phyloP scores from a whole-genome alignment of 2,329 filamentous ascomycete species.

The Eutypella sp. region DNA sequence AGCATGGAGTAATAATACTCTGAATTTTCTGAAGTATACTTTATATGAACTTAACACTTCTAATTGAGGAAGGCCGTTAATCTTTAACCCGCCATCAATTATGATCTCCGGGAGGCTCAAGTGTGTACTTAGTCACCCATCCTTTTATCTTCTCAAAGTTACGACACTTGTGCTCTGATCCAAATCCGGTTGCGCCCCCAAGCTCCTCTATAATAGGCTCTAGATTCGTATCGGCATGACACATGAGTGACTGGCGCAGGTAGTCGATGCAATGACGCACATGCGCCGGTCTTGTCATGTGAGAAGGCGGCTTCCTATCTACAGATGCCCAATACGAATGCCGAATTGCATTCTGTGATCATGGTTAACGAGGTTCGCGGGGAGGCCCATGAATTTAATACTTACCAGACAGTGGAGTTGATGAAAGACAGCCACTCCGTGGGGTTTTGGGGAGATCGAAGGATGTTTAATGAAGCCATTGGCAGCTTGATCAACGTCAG shows the following conservation, averaged over 20 bases:
- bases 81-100: too few relatives aligned
- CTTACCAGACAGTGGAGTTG: not conserved
- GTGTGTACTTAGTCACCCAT: not conserved
- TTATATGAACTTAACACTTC: too few relatives aligned
- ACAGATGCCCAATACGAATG: not conserved
- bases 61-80: too few relatives aligned
- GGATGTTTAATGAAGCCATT: not conserved
- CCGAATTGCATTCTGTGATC: not conserved
- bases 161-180: not conserved
- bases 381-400: not conserved
- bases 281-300: not conserved
- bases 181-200: not conserved
- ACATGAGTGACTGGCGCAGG: not conserved
- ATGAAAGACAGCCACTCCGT: not conserved
- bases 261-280: not conserved
- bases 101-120: too few relatives aligned
- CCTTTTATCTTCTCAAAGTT: not conserved
- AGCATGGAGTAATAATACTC: too few relatives aligned
- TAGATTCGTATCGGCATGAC: not conserved
- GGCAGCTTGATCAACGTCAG: too few relatives aligned
- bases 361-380: not conserved
- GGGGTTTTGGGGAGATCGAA: not conserved
- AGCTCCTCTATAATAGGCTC: not conserved
- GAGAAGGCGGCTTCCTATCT: not conserved
- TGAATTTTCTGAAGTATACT: too few relatives aligned